Evolutionary conservation across 2,329 filamentous ascomycete species (phyloP).

Genomic region (Penicillium paneum): DNA sequence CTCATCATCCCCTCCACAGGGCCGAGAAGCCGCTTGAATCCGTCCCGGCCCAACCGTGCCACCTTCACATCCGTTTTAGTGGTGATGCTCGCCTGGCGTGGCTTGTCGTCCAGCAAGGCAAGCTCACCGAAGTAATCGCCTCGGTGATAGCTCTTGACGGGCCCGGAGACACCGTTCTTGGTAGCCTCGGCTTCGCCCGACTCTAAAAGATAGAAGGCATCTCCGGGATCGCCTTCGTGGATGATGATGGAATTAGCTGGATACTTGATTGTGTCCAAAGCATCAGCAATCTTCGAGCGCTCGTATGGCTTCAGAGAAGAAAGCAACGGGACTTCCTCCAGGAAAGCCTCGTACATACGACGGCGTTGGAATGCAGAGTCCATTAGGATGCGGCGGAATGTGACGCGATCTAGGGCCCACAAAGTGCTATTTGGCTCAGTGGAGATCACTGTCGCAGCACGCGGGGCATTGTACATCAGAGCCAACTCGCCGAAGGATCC

Average conservation of each 20-base stretch:
- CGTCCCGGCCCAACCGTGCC: constrained; percentile 85
- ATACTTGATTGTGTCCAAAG: constrained; percentile 86
- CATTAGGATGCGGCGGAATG: constrained; percentile 97
- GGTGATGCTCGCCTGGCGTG: constrained; percentile 83
- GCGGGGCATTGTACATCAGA: constrained; percentile 97
- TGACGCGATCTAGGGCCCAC: constrained; percentile 92
- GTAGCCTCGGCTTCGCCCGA: constrained; percentile 80
- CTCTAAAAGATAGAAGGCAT: constrained; percentile 89
- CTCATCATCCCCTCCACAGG: constrained; percentile 94
- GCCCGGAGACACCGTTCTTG: constrained; percentile 67
- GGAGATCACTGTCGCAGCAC: constrained; percentile 88
- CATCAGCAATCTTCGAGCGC: constrained; percentile 94
- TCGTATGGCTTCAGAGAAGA: constrained; percentile 84
- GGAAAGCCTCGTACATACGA: constrained; percentile 94
- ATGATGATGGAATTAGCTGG: constrained; percentile 79
- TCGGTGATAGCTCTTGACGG: constrained; percentile 79
- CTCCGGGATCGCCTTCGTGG: constrained; percentile 82
- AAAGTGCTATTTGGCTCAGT: constrained; percentile 74
- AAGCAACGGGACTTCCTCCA: constrained; percentile 88
- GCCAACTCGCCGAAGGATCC: constrained; percentile 96
- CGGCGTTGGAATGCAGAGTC: constrained; percentile 94
- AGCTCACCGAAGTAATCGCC: constrained; percentile 98
- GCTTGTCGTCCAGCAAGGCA: constrained; percentile 87
- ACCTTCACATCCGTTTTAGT: constrained; percentile 87
- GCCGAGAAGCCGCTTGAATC: constrained; percentile 88